Conservation (phyloP, 331 rosid genomes). For the Spiraea crenata region DNA sequence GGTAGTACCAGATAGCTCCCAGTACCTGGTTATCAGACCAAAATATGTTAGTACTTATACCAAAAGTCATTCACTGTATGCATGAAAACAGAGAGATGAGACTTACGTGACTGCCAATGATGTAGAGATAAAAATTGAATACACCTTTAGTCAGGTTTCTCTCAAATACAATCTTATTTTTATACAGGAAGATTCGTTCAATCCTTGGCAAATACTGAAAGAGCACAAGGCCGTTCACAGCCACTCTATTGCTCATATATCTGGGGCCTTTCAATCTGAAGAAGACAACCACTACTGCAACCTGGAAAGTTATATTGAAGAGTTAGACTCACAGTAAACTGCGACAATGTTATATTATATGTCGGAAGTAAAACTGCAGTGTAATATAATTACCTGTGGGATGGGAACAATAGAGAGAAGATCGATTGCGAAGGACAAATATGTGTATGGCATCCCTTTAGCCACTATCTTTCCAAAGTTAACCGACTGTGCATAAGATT, state of each 20-base stretch:
- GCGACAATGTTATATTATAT: background rate
- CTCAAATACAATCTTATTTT: background rate
- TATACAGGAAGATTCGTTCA: background rate
- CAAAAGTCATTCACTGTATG: no score
- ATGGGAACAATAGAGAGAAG: background rate
- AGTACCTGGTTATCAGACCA: background rate
- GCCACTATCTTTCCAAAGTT: background rate
- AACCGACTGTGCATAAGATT: background rate
- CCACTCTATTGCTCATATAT: background rate
- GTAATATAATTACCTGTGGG: background rate
- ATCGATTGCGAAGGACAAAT: background rate
- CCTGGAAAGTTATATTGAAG: background rate
- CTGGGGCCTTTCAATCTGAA: background rate
- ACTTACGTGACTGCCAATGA: conserved; percentile 24
- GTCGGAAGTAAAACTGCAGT: background rate
- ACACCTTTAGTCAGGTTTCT: conserved; percentile 4
- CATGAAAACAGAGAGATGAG: background rate
- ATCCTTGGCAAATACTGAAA: background rate
- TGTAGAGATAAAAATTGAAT: conserved; percentile 15
- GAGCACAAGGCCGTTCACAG: background rate
- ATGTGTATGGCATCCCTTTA: background rate
- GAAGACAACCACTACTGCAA: background rate
- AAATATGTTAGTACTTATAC: background rate
- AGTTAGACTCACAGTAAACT: background rate
- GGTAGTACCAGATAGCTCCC: background rate